These are phyloP conservation scores for Mycena maculata DNA, from an alignment of 768 basidiomycete species.

Conservation along the genomic window DNA sequence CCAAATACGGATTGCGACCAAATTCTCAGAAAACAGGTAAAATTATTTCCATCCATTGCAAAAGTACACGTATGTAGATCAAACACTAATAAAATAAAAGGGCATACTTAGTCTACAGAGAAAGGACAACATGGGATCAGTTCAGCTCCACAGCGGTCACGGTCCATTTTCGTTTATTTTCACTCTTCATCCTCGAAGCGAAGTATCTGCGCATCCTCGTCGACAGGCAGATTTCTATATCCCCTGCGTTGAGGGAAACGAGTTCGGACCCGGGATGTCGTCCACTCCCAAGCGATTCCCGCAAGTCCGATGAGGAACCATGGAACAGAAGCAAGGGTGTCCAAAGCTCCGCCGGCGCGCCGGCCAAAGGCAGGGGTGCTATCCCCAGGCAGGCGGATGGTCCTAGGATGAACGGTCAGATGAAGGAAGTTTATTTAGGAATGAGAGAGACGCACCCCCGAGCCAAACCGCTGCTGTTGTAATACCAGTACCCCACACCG, in stretches of 20 bases:
- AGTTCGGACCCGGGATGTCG: conserved; percentile 59
- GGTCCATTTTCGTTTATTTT: conserved; percentile 21
- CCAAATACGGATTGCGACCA: too few relatives aligned
- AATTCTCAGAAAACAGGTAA: not conserved
- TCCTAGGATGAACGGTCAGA: conserved; percentile 54
- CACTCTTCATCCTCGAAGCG: conserved; percentile 84
- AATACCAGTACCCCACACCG: conserved; percentile 85
- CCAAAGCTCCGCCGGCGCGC: conserved; percentile 63
- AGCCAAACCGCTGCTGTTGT: conserved; percentile 75
- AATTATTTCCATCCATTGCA: not conserved
- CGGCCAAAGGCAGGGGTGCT: conserved; percentile 49
- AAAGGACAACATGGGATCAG: conserved; percentile 29
- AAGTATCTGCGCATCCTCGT: conserved; percentile 90
- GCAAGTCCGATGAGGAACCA: conserved; percentile 88
- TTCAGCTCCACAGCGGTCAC: conserved; percentile 20
- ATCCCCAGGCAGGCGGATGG: conserved; percentile 81
- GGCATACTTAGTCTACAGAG: conserved; percentile 32
- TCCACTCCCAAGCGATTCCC: conserved; percentile 78
- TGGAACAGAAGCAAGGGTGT: conserved; percentile 87
- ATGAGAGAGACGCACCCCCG: conserved; percentile 69
- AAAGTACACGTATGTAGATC: conserved; percentile 33
- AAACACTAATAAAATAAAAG: conserved; percentile 31
- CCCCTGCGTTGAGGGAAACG: conserved; percentile 66
- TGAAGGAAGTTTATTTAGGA: conserved; percentile 10
- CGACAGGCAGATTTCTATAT: conserved; percentile 82